Evolutionary conservation across 305 asterid species (phyloP).

Genomic region (Fraxinus greggii): DNA sequence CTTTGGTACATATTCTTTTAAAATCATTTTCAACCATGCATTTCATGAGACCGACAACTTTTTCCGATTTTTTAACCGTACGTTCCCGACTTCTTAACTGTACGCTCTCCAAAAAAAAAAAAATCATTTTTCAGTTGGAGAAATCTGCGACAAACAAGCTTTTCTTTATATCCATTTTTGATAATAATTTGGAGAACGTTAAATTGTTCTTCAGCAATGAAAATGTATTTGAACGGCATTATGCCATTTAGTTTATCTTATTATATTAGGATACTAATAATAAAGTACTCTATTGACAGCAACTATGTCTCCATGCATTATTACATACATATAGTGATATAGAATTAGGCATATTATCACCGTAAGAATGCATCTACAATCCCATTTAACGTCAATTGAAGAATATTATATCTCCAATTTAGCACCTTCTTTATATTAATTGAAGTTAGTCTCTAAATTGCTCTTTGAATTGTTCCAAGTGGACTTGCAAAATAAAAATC

Average conservation of each 20-base stretch:
- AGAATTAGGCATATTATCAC: neutral
- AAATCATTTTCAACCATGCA: constrained; percentile 6
- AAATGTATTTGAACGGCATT: constrained; percentile 1
- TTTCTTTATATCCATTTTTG: neutral
- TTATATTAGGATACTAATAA: neutral
- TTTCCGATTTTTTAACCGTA: neutral
- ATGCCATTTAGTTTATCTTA: constrained; percentile 3
- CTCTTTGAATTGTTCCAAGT: neutral
- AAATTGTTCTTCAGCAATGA: constrained; percentile 7
- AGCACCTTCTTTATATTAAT: neutral
- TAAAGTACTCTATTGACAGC: neutral
- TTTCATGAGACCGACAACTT: neutral
- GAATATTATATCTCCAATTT: neutral
- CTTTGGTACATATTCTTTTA: neutral
- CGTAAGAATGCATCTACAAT: neutral
- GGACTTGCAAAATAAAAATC: neutral
- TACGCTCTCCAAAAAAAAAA: neutral
- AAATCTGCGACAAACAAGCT: neutral
- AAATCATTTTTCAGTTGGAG: neutral
- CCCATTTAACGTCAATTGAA: neutral
- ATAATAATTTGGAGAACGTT: constrained; percentile 9
- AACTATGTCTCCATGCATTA: neutral
- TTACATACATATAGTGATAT: neutral
- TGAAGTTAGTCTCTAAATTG: neutral
- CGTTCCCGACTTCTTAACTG: no score